Evolutionary conservation across 1,139 yeast species (phyloP), one percentile per base, ranked within the genome.

Genomic region (Diutina ranongensis): DNA sequence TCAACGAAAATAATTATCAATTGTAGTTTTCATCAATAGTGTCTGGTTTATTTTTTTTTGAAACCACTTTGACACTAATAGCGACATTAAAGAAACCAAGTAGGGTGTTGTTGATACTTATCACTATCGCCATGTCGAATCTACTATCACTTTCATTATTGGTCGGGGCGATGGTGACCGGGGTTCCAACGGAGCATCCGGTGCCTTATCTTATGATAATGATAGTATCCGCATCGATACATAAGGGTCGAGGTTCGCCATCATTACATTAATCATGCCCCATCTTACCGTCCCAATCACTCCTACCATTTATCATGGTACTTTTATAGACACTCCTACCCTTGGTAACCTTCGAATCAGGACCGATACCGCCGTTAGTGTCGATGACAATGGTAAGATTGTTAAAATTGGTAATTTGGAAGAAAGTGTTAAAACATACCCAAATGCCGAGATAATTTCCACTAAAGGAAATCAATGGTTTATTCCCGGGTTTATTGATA

Each of bases 401-500:
- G 44, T 28, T 10, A 18, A 28, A n/a, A 28, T 40, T 2, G 44
- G 35, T 2, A 10, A 15, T 10, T 19, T 19, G 2, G 34, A 40
- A 7, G 25, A 13, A 2, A n/a, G 34, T n/a, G n/a, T 45, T 20
- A 25, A 4, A 1, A 13, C 12, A 4, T 7, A 12, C 13, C n/a
- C 15, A 3, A 15, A 13, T 8, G 25, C 31, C 5, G 10, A 3
- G 8, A 36, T 32, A 3, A 31, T 32, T 5, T 16, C 13, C 15
- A 3, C 21, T 22, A 12, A 22, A 3, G 8, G 13, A 3, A 5
- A 18, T 7, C 35, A 32, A 46, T 88, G 89, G 59, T 77, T 83
- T 55, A 78, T 86, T 56, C 98, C 98, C 0, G 98, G 98, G 1
- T 88, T 92, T 55, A 68, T 92, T 13, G 98, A 92, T 57, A 88